Base-by-base conservation (phyloP, 495 filamentous ascomycete genomes). In the Chaetomidium leptoderma region DNA sequence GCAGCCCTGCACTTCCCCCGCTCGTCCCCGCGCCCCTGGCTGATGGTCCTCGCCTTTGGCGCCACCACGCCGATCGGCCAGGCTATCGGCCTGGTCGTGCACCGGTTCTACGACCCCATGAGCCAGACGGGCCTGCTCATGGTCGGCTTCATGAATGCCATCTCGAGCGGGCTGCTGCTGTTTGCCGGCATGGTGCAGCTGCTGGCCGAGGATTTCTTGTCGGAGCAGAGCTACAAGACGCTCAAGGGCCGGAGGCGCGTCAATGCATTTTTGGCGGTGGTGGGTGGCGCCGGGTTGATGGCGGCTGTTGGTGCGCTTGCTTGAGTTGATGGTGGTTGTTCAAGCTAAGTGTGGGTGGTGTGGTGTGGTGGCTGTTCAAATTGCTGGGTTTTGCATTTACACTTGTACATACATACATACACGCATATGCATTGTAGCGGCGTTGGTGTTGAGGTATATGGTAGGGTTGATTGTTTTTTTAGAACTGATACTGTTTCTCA, bases 21-120 rank as follows among this genome's bases (percentile, higher is more conserved):
- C 30, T 71, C 76, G 21, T 77, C 60, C 46, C 72, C 66, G 70
- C 79, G 68, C 76, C 92, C 92, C 11, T 96, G 91, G 91, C 78
- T 96, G n/a, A 97, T 97, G 92, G 88, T 87, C 5, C 75, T 93
- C 8, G 90, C 92, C 3, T 97, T 95, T 64, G 92, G 92, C 24
- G 83, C 86, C 40, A 97, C 92, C 2, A 96, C 92, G 2, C 92
- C 92, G 2, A 73, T 95, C 36, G 92, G 92, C 13, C 92, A 97
- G 67, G 90, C 90, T 3, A 87, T 96, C 48, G 92, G 92, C 0
- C 74, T 97, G 9, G 74, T 84, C 21, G 79, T 95, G 17, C 90
- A 95, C 68, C 85, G 82, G 29, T 72, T 95, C 26, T 97, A 96
- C 68, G 89, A 93, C 61, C 92, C 92, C 19, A 78, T 79, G 33